Evolutionary conservation across 2,329 filamentous ascomycete species (phyloP).

Genomic region (Talaromyces sp.): DNA sequence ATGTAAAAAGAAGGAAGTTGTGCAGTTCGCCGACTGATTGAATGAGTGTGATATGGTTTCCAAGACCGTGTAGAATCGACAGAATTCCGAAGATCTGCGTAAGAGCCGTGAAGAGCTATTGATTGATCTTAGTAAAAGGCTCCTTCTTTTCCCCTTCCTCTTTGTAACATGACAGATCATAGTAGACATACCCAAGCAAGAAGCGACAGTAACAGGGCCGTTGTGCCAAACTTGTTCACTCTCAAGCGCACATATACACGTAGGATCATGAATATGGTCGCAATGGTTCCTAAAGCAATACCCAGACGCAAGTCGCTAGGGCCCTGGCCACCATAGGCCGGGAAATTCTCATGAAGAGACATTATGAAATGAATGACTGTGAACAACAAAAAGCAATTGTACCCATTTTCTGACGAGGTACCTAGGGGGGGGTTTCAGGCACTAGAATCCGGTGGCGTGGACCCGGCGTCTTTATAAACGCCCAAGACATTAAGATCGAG

Average conservation of each 20-base stretch:
- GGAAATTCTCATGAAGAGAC: constrained; percentile 21
- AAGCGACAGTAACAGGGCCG: constrained; percentile 20
- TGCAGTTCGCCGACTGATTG: constrained; percentile 17
- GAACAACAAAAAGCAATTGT: constrained; percentile 4
- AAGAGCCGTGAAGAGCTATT: constrained; percentile 20
- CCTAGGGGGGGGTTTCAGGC: background rate
- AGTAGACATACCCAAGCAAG: constrained; percentile 21
- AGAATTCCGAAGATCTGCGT: constrained; percentile 23
- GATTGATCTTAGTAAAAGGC: constrained; percentile 1
- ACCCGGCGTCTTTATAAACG: constrained; percentile 4
- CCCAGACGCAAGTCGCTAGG: constrained; percentile 21
- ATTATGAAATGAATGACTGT: constrained; percentile 23
- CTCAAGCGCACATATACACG: constrained; percentile 24
- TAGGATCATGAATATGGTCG: constrained; percentile 22
- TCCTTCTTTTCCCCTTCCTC: background rate
- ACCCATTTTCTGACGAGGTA: constrained; percentile 4
- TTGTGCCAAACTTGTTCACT: constrained; percentile 26
- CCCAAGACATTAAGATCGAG: background rate
- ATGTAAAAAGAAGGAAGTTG: constrained; percentile 25
- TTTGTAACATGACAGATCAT: background rate
- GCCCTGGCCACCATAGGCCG: constrained; percentile 24
- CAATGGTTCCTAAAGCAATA: constrained; percentile 17
- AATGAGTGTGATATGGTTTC: constrained; percentile 23
- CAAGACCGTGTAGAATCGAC: constrained; percentile 22
- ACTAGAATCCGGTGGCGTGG: background rate